Conservation (phyloP, 805 yeast species). For the Metschnikowia drakensbergensis region DNA sequence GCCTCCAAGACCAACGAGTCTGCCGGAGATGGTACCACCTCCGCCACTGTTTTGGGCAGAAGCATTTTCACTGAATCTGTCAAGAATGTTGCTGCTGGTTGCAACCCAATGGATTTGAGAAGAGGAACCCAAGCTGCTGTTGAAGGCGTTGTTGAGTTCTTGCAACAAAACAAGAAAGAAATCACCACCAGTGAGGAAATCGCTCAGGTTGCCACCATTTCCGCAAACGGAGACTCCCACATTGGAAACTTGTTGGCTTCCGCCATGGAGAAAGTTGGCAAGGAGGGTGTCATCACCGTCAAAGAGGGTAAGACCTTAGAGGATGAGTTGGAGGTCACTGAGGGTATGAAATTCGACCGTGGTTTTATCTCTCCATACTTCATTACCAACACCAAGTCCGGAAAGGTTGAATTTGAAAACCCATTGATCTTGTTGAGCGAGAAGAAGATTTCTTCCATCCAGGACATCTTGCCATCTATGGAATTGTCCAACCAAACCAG, state of each 20-base stretch:
- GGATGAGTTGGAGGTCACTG: slow-evolving; percentile 92
- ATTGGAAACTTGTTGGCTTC: slow-evolving; percentile 87
- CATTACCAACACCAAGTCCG: slow-evolving; percentile 86
- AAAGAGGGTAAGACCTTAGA: slow-evolving; percentile 96
- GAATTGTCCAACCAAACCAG: slow-evolving; percentile 90
- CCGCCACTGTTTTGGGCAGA: slow-evolving; percentile 95
- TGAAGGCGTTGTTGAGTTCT: slow-evolving; percentile 81
- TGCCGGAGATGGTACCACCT: slow-evolving; percentile 98
- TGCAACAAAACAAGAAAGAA: slow-evolving; percentile 83
- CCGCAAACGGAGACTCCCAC: slow-evolving; percentile 94
- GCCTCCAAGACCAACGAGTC: slow-evolving; percentile 95
- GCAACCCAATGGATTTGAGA: slow-evolving; percentile 98
- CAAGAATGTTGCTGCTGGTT: slow-evolving; percentile 97
- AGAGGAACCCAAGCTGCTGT: slow-evolving; percentile 97
- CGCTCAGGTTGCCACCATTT: slow-evolving; percentile 96
- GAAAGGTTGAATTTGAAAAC: slow-evolving; percentile 92
- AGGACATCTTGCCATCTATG: slow-evolving; percentile 87
- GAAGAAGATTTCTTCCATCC: slow-evolving; percentile 87
- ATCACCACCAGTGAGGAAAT: slow-evolving; percentile 92
- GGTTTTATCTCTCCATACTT: slow-evolving; percentile 97
- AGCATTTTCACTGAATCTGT: slow-evolving; percentile 93
- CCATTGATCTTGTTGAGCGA: slow-evolving; percentile 86
- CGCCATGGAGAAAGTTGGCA: slow-evolving; percentile 98
- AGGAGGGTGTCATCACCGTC: slow-evolving; percentile 97
- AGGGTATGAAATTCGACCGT: slow-evolving; percentile 98